phyloP scores from a whole-genome alignment of 176 grass and related monocot species.

The Luzula sylvatica region DNA sequence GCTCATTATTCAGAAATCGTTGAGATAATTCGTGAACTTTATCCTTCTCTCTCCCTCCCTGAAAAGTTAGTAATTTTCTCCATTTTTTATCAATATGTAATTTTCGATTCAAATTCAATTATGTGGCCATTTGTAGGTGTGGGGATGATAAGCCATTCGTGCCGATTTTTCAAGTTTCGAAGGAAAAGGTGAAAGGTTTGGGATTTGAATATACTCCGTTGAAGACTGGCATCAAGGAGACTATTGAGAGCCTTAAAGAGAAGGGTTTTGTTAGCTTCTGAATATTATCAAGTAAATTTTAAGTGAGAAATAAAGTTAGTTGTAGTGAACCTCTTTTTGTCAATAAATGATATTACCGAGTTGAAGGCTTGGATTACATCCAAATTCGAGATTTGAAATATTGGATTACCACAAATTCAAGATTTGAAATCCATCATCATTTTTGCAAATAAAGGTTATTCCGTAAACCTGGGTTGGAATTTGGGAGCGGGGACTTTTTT shows the following conservation, averaged over 20 bases:
- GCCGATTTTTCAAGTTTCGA: conserved; percentile 9
- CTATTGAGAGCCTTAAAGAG: conserved; percentile 51
- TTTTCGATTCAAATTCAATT: not conserved
- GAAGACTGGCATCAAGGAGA: conserved; percentile 42
- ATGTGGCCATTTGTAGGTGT: conserved; percentile 8
- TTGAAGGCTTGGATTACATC: no score
- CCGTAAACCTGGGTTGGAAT: no score
- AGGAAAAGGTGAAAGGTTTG: conserved; percentile 18
- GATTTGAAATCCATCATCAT: no score
- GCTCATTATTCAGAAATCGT: conserved; percentile 1
- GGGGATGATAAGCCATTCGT: conserved; percentile 23
- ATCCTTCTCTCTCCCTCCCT: conserved; percentile 15
- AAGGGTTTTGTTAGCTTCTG: conserved; percentile 46
- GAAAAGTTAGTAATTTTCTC: conserved; percentile 7
- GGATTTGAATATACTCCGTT: conserved; percentile 30
- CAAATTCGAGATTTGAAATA: no score
- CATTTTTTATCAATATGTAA: not conserved
- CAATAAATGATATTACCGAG: no score
- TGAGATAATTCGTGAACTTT: conserved; percentile 8
- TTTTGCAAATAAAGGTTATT: no score
- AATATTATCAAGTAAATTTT: not conserved
- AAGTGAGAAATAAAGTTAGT: not conserved
- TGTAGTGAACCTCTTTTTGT: no score
- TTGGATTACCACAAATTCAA: no score
- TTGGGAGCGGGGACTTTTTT: no score